Conservation (phyloP, 2,329 filamentous ascomycete species). For the Hypoxylon sp. region DNA sequence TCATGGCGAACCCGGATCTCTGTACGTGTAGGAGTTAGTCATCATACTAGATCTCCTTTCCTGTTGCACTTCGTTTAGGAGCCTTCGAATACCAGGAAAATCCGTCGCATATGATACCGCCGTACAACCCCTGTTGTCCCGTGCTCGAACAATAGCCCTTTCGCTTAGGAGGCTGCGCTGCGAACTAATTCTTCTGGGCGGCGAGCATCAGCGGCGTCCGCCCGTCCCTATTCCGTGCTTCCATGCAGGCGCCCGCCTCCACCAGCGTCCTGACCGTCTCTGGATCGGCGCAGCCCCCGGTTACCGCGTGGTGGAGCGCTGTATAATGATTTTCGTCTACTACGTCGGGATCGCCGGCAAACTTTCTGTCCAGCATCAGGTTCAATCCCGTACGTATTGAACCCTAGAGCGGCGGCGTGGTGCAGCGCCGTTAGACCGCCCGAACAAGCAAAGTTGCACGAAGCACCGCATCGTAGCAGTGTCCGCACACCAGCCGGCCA, state of each 20-base stretch:
- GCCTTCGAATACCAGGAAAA: not conserved
- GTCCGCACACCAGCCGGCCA: not conserved
- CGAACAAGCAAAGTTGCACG: constrained; percentile 2
- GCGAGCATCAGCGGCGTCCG: constrained; percentile 15
- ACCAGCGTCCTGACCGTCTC: constrained; percentile 3
- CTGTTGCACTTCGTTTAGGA: not conserved
- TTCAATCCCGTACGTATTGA: not conserved
- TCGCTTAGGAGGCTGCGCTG: constrained; percentile 1
- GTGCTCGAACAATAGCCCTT: constrained; percentile 2
- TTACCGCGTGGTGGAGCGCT: constrained; percentile 9
- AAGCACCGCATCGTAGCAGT: constrained; percentile 11
- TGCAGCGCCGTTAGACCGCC: constrained; percentile 8
- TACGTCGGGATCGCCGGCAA: constrained; percentile 8
- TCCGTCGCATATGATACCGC: not conserved
- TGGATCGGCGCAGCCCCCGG: not conserved
- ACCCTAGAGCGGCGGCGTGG: constrained; percentile 2
- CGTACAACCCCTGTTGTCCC: not conserved
- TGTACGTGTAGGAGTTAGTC: too few species aligned
- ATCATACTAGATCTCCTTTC: too few species aligned
- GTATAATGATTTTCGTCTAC: not conserved
- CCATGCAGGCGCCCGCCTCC: constrained; percentile 5
- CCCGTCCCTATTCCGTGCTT: constrained; percentile 2
- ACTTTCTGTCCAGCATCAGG: constrained; percentile 2
- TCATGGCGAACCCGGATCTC: too few species aligned
- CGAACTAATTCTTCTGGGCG: constrained; percentile 9